phyloP scores from a whole-genome alignment of 2,329 filamentous ascomycete species.

The Colletotrichum cordylinicola region DNA sequence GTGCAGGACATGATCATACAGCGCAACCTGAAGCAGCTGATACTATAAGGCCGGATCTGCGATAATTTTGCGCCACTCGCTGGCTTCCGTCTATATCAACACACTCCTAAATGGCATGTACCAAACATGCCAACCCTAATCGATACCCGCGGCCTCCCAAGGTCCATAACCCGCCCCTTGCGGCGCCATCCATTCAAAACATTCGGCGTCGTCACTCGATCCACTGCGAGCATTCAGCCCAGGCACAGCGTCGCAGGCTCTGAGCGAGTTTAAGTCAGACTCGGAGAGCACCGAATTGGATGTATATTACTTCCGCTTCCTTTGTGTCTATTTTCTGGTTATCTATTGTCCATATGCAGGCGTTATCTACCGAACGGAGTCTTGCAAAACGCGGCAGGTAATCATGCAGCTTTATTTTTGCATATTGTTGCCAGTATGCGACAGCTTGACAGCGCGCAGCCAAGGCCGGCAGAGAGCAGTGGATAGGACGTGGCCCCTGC shows the following conservation, averaged over 20 bases:
- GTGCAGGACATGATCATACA: conserved; percentile 91
- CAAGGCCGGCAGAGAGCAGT: neutral
- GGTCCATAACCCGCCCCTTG: neutral
- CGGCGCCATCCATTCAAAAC: neutral
- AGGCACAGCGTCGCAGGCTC: neutral
- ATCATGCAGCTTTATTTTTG: neutral
- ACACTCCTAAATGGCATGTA: neutral
- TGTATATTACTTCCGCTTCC: conserved; percentile 11
- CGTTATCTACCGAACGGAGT: conserved; percentile 2
- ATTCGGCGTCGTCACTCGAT: neutral
- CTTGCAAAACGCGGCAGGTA: neutral
- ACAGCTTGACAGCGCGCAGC: neutral
- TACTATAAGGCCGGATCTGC: conserved; percentile 56
- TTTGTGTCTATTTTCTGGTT: conserved; percentile 15
- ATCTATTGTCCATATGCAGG: conserved; percentile 21
- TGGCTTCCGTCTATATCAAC: neutral
- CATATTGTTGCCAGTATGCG: neutral
- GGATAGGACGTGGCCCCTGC: neutral
- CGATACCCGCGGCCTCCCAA: conserved; percentile 14
- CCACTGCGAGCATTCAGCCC: neutral
- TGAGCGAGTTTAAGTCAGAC: neutral
- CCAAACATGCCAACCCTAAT: conserved; percentile 10
- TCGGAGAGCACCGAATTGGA: neutral
- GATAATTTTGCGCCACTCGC: neutral
- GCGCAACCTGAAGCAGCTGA: conserved; percentile 80